phyloP scores from a whole-genome alignment of 257 asterid species.

The Eucommia ulmoides region DNA sequence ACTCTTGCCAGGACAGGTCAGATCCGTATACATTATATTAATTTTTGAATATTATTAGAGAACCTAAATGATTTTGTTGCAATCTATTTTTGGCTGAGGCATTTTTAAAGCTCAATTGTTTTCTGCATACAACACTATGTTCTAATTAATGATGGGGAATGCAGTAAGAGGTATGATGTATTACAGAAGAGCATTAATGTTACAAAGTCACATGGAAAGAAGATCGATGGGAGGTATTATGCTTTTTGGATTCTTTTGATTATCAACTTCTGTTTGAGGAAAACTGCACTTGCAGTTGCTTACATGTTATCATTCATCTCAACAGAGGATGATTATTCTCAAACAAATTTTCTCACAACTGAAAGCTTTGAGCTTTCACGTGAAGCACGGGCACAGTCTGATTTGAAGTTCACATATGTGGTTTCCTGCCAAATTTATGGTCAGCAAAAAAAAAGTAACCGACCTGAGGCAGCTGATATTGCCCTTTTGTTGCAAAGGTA shows the following conservation, averaged over 20 bases:
- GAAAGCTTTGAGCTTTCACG: conserved; percentile 79
- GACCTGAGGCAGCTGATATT: conserved; percentile 96
- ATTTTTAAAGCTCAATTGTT: too few relatives aligned
- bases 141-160: conserved; percentile 9
- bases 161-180: conserved; percentile 99
- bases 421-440: conserved; percentile 98
- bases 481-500: conserved; percentile 84
- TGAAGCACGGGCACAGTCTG: conserved; percentile 96
- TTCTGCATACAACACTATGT: too few relatives aligned
- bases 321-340: conserved; percentile 48
- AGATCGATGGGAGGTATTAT: conserved; percentile 65
- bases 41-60: too few relatives aligned
- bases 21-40: too few relatives aligned
- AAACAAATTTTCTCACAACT: conserved; percentile 32
- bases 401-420: conserved; percentile 83
- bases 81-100: too few relatives aligned
- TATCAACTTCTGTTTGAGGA: neutral
- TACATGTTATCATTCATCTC: conserved; percentile 8
- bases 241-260: neutral
- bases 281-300: neutral
- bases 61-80: too few relatives aligned
- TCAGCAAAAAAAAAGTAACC: conserved; percentile 88
- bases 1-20: conserved; percentile 98
- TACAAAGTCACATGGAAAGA: conserved; percentile 82
- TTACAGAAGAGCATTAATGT: conserved; percentile 94